phyloP scores from a whole-genome alignment of 306 rosid genomes.

The cucumber (Cucumis sativus) region Cucumber_9930_V3 NC_026656.2:7666501-7667000 shows the following conservation, averaged over 20 bases:
- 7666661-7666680: not conserved
- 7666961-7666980: not conserved
- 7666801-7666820: not conserved
- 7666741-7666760: not conserved
- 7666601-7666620: not conserved
- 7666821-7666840: not conserved
- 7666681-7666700: not conserved
- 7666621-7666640: not conserved
- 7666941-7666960: not conserved
- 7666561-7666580: not conserved
- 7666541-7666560: too few relatives aligned
- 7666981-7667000: not conserved
- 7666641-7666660: not conserved
- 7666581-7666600: not conserved
- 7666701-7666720: not conserved
- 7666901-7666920: not conserved
- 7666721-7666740: not conserved
- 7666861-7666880: not conserved
- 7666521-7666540: too few relatives aligned
- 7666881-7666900: not conserved
- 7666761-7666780: not conserved
- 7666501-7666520: too few relatives aligned
- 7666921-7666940: not conserved
- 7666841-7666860: not conserved
- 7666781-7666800: not conserved